phyloP scores from a whole-genome alignment of 2,329 filamentous ascomycete genomes.

The Xylariaceae sp. region DNA sequence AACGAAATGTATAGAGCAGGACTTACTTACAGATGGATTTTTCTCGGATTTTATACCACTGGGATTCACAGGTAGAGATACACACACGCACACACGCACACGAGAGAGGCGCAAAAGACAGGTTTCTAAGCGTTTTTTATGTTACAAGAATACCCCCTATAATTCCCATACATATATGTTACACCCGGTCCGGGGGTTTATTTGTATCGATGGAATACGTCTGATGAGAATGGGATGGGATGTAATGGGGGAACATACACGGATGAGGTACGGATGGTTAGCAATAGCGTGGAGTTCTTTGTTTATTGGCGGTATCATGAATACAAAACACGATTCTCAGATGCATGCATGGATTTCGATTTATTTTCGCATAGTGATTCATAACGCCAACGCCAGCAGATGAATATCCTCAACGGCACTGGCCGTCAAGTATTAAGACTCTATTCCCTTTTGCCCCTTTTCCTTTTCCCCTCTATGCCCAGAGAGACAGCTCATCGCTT shows the following conservation, averaged over 20 bases:
- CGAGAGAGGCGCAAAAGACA: not conserved
- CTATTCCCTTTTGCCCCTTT: not conserved
- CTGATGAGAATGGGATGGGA: slow-evolving; percentile 9
- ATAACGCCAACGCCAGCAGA: slow-evolving; percentile 2
- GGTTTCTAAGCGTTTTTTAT: not conserved
- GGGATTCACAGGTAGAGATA: slow-evolving; percentile 1
- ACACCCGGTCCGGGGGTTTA: not conserved
- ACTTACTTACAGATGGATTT: not conserved
- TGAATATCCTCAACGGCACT: slow-evolving; percentile 13
- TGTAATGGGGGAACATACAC: slow-evolving; percentile 3
- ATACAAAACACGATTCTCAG: not conserved
- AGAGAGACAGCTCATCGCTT: slow-evolving; percentile 44
- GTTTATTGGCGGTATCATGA: not conserved
- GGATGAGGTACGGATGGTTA: slow-evolving; percentile 10
- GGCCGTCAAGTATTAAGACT: too few relatives aligned
- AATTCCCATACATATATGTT: not conserved
- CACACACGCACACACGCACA: not conserved
- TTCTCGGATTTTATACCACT: not conserved
- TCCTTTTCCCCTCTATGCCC: not conserved
- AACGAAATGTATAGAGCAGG: not conserved
- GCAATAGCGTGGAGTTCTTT: slow-evolving; percentile 5
- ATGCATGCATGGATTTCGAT: slow-evolving; percentile 5
- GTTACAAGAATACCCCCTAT: not conserved
- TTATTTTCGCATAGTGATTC: slow-evolving; percentile 8
- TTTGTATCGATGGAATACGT: not conserved